Evolutionary conservation across 805 yeast species (phyloP).

Genomic region (Wickerhamiella kurtzmanii): DNA sequence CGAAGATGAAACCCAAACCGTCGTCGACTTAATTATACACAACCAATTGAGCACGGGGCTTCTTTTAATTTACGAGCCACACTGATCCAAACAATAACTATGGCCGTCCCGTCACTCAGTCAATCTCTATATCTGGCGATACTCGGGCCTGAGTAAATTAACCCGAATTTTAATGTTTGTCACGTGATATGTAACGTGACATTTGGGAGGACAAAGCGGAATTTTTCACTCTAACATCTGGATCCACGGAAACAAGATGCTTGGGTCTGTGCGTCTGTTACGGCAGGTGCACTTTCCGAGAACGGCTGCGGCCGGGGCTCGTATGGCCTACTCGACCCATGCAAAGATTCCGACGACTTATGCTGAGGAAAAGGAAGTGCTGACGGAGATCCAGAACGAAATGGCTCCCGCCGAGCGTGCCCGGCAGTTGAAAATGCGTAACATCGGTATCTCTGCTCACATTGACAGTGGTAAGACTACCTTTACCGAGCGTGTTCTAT

Average conservation of each 20-base stretch:
- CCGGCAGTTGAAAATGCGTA: conserved; percentile 54
- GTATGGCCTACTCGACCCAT: not conserved
- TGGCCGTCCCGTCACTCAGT: too few relatives aligned
- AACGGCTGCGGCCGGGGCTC: not conserved
- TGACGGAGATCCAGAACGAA: conserved; percentile 21
- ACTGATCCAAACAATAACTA: too few relatives aligned
- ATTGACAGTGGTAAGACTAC: conserved; percentile 98
- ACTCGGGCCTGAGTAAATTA: too few relatives aligned
- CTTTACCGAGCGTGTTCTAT: conserved; percentile 91
- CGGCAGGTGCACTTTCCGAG: not conserved
- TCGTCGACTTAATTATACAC: too few relatives aligned
- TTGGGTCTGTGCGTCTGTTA: not conserved
- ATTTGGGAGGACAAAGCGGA: not conserved
- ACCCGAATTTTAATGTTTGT: too few relatives aligned
- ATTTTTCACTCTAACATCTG: not conserved
- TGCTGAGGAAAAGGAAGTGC: conserved; percentile 21
- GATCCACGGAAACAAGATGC: not conserved
- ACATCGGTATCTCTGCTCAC: conserved; percentile 96
- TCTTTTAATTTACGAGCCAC: too few relatives aligned
- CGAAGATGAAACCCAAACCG: too few relatives aligned
- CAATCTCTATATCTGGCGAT: too few relatives aligned
- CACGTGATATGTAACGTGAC: not conserved
- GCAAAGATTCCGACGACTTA: conserved; percentile 16
- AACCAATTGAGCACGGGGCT: too few relatives aligned
- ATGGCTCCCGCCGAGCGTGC: conserved; percentile 25